Percentiles rank a stretch among this genome's conserved stretches.
These are phyloP conservation scores for Myochromella boudieri DNA, from an alignment of 768 basidiomycete genomes.

Conservation along the genomic window DNA sequence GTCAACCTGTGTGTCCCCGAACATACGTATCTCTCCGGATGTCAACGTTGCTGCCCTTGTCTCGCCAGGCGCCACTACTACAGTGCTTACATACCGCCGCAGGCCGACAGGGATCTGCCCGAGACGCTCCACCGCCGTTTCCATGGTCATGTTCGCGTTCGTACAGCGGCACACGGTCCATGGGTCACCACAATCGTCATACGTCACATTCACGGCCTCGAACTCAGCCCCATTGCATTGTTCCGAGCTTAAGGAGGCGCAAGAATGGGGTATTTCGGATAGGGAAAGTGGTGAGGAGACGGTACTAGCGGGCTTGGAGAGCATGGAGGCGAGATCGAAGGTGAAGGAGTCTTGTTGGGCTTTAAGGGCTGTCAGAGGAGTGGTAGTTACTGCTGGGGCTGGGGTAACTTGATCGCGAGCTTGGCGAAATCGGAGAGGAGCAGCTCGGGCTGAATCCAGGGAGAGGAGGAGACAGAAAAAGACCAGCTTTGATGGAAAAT, in stretches of 20 bases:
- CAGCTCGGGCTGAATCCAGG: conserved; percentile 1
- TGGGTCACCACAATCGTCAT: conserved; percentile 25
- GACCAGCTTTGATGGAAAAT: conserved; percentile 16
- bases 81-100: conserved; percentile 25
- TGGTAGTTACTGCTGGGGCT: conserved; percentile 3
- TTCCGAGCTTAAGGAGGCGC: conserved; percentile 16
- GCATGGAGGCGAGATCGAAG: conserved; percentile 17
- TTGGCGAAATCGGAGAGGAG: conserved; percentile 11
- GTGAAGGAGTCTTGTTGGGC: conserved; percentile 19
- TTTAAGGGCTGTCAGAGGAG: conserved; percentile 10
- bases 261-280: conserved; percentile 15
- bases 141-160: conserved; percentile 25
- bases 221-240: conserved; percentile 20
- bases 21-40: conserved; percentile 30
- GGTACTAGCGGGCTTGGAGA: conserved; percentile 14
- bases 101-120: conserved; percentile 31
- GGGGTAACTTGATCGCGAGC: conserved; percentile 4
- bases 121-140: conserved; percentile 23
- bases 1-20: conserved; percentile 24
- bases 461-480: conserved; percentile 11
- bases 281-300: conserved; percentile 11
- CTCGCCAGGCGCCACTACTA: conserved; percentile 18
- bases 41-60: conserved; percentile 30
- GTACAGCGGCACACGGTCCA: conserved; percentile 28
- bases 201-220: conserved; percentile 24